These are phyloP conservation scores for Apiospora pterosperma DNA, from an alignment of 2,329 filamentous ascomycete species.

Conservation along the genomic window DNA sequence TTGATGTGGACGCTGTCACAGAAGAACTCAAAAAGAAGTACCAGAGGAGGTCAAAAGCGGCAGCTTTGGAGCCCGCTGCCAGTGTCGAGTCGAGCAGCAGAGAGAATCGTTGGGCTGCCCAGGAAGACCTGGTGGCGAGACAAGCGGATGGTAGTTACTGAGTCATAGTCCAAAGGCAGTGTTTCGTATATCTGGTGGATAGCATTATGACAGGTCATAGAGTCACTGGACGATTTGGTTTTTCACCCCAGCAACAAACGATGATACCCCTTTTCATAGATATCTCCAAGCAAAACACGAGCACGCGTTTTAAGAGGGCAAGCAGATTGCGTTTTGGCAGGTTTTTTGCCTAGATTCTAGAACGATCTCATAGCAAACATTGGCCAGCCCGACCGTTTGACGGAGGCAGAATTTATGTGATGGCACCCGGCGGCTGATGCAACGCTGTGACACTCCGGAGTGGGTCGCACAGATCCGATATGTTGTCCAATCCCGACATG, in stretches of 20 bases:
- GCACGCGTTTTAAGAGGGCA: not conserved
- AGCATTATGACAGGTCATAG: not conserved
- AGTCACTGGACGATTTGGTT: not conserved
- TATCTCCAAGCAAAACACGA: not conserved
- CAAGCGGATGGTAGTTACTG: slow-evolving; percentile 5
- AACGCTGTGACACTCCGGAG: not conserved
- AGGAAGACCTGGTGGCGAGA: slow-evolving; percentile 18
- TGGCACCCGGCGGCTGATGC: not conserved
- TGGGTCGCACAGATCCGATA: not conserved
- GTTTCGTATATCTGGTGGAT: not conserved
- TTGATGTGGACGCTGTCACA: slow-evolving; percentile 78
- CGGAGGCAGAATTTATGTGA: not conserved
- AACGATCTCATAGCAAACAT: not conserved
- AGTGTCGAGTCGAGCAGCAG: not conserved
- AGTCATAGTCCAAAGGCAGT: not conserved
- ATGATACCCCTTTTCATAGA: not conserved
- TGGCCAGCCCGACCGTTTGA: not conserved
- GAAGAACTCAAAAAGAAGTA: slow-evolving; percentile 64
- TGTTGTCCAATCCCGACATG: too few relatives aligned
- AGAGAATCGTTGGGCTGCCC: slow-evolving; percentile 23
- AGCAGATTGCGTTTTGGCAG: not conserved
- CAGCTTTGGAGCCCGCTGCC: slow-evolving; percentile 4
- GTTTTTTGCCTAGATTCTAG: not conserved
- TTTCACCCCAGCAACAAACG: not conserved
- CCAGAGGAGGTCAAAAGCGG: slow-evolving; percentile 16